Evolutionary conservation across 768 basidiomycete genomes (phyloP).

Genomic region (Termitomyces sp.): DNA sequence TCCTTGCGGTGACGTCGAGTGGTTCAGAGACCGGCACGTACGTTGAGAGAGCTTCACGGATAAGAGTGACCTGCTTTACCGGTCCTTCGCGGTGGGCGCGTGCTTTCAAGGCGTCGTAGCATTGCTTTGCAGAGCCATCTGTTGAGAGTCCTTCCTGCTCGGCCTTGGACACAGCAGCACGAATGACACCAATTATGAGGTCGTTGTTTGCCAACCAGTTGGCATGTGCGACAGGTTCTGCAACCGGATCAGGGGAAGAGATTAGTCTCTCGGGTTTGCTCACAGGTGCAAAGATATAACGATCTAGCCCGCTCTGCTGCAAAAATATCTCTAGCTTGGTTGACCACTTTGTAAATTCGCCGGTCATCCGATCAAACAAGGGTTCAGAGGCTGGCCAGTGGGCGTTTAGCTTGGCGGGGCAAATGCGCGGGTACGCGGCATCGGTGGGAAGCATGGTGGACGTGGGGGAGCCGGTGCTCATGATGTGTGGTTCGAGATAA

Average conservation of each 20-base stretch:
- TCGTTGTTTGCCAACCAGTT: background rate
- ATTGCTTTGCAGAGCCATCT: background rate
- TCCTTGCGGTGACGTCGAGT: background rate
- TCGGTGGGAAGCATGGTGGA: background rate
- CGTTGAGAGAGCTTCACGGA: conserved; percentile 13
- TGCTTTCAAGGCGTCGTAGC: conserved; percentile 3
- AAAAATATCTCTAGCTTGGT: background rate
- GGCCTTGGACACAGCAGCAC: background rate
- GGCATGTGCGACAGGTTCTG: background rate
- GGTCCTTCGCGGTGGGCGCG: conserved; percentile 17
- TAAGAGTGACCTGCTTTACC: conserved; percentile 13
- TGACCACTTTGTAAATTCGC: background rate
- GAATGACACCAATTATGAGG: background rate
- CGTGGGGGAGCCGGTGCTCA: background rate
- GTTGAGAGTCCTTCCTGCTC: background rate
- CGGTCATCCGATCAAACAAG: background rate
- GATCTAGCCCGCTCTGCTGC: too few relatives aligned
- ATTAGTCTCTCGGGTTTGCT: background rate
- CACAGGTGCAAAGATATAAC: background rate
- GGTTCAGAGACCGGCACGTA: background rate
- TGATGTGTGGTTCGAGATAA: background rate
- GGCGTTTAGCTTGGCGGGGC: background rate
- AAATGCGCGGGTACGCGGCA: background rate
- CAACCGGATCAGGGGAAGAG: background rate
- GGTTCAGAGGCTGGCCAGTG: background rate